Conservation (phyloP, 2,329 filamentous ascomycete species). For the Venturia asperata region DNA sequence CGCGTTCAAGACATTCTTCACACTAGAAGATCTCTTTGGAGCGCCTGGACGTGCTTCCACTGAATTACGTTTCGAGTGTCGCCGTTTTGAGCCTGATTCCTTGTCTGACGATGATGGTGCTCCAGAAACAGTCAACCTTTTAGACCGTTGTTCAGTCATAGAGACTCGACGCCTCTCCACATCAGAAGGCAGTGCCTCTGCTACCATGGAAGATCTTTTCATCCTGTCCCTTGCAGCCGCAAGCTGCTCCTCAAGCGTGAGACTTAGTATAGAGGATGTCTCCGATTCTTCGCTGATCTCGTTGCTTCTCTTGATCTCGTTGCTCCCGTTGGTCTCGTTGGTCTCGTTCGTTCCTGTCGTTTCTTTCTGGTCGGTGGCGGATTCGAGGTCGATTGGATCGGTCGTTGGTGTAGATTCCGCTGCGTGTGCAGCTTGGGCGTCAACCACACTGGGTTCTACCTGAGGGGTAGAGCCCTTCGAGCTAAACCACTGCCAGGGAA, state of each 20-base stretch:
- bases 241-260: background rate
- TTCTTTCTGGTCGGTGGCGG: background rate
- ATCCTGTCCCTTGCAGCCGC: background rate
- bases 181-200: background rate
- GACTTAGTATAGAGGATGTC: background rate
- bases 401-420: background rate
- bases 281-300: background rate
- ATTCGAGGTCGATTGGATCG: background rate
- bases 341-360: background rate
- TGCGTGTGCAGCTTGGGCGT: background rate
- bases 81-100: background rate
- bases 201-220: constrained; percentile 6
- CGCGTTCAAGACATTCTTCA: constrained; percentile 16
- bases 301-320: background rate
- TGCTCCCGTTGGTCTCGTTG: background rate
- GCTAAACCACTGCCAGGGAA: constrained; percentile 13
- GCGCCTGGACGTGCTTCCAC: background rate
- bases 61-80: constrained; percentile 14
- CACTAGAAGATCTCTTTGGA: constrained; percentile 8
- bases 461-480: constrained; percentile 4
- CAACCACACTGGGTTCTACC: background rate
- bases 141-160: background rate
- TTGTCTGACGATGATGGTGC: background rate
- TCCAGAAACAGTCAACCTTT: background rate
- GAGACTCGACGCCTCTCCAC: background rate